Evolutionary conservation across 306 rosid species (phyloP).

Genomic region (Cucurbita pepo): DNA sequence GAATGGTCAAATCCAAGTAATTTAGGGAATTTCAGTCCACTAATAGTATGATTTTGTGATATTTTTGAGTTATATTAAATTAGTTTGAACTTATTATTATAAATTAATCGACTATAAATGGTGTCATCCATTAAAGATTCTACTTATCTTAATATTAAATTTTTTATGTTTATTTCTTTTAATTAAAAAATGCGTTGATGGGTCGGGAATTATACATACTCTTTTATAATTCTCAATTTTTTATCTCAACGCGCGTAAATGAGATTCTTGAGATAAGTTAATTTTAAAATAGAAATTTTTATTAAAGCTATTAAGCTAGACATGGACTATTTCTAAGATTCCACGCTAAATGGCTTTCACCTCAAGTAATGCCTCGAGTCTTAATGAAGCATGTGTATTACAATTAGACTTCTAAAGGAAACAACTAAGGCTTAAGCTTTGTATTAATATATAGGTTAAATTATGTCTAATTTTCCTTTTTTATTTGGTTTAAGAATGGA

Average conservation of each 20-base stretch:
- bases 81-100: not conserved
- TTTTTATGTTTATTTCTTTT: too few species aligned
- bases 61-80: not conserved
- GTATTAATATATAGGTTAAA: not conserved
- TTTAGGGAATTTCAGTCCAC: not conserved
- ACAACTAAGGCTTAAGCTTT: not conserved
- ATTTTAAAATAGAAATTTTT: not conserved
- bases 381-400: not conserved
- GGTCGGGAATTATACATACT: too few species aligned
- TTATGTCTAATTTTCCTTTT: too few species aligned
- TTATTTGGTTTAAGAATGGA: too few species aligned
- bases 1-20: not conserved
- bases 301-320: not conserved
- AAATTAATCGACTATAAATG: not conserved
- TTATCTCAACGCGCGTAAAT: too few species aligned
- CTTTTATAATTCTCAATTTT: too few species aligned
- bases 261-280: not conserved
- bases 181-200: too few species aligned
- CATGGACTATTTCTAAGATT: not conserved
- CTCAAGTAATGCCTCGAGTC: not conserved
- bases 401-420: not conserved
- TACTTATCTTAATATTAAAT: not conserved
- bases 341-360: not conserved
- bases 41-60: not conserved
- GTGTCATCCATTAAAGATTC: too few species aligned